Conservation (phyloP, 2,329 filamentous ascomycete genomes). For the Aspergillus calidoustus region DNA sequence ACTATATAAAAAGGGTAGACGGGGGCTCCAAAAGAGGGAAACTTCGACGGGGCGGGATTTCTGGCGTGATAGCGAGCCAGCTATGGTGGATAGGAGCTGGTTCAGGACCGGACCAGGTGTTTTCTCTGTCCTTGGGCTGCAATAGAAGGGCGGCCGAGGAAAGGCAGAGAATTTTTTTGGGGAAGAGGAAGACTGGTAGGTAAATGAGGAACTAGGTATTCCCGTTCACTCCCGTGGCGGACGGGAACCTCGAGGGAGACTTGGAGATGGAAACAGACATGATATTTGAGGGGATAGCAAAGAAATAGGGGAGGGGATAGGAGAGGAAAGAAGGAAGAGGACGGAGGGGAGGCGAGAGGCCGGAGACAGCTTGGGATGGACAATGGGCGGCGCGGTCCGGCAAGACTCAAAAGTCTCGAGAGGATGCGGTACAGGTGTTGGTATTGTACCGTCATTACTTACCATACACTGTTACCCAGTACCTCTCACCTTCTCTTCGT, state of each 20-base stretch:
- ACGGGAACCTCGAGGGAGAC: slow-evolving; percentile 44
- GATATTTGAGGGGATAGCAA: slow-evolving; percentile 32
- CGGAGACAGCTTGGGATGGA: slow-evolving; percentile 31
- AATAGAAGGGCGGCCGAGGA: slow-evolving; percentile 34
- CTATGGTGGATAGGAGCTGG: slow-evolving; percentile 20
- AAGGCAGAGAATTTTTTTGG: slow-evolving; percentile 28
- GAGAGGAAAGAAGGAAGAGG: slow-evolving; percentile 29
- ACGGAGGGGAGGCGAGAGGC: slow-evolving; percentile 26
- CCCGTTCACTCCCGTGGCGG: slow-evolving; percentile 51
- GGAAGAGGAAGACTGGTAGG: slow-evolving; percentile 22
- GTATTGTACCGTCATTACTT: slow-evolving; percentile 6
- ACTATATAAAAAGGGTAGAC: slow-evolving; percentile 21
- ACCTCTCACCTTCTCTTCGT: neutral
- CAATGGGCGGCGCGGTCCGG: slow-evolving; percentile 38
- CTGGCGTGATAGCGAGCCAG: slow-evolving; percentile 16
- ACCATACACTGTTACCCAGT: neutral
- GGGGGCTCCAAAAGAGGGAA: slow-evolving; percentile 17
- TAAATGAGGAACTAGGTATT: slow-evolving; percentile 38
- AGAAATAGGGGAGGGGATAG: slow-evolving; percentile 30
- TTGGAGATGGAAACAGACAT: slow-evolving; percentile 42
- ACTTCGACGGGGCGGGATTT: slow-evolving; percentile 19
- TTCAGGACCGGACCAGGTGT: slow-evolving; percentile 19
- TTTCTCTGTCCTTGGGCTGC: slow-evolving; percentile 20
- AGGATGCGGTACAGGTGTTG: neutral
- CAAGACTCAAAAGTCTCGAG: slow-evolving; percentile 23